Conservation (phyloP, 257 asterid genomes). For the Gentiana straminea region DNA sequence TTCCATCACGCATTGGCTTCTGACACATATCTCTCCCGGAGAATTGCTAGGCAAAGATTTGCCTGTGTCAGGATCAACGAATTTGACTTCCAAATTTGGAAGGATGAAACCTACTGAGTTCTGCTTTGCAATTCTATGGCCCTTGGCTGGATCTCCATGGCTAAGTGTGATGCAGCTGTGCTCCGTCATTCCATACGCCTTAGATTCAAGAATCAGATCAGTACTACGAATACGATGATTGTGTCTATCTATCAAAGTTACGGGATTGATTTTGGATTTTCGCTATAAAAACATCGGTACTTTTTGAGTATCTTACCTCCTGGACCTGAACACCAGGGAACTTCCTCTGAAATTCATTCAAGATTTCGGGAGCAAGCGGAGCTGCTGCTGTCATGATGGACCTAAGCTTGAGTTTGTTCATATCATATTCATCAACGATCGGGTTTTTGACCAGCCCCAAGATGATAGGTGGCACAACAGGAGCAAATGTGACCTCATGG, state of each 20-base stretch:
- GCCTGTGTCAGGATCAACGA: constrained; percentile 64
- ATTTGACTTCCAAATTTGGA: constrained; percentile 83
- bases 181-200: constrained; percentile 97
- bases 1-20: constrained; percentile 92
- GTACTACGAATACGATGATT: not conserved
- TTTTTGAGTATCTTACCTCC: constrained; percentile 36
- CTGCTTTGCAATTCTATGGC: constrained; percentile 50
- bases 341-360: constrained; percentile 58
- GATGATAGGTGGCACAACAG: constrained; percentile 87
- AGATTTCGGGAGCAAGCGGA: constrained; percentile 83
- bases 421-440: constrained; percentile 69
- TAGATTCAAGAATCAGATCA: constrained; percentile 5
- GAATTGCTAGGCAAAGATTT: constrained; percentile 53
- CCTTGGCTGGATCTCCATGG: constrained; percentile 48
- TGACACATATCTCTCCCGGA: constrained; percentile 77
- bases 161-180: constrained; percentile 89
- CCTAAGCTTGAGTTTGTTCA: constrained; percentile 45
- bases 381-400: constrained; percentile 96
- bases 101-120: constrained; percentile 88
- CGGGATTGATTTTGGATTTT: no score
- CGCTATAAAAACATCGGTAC: no score
- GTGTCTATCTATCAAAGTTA: no score
- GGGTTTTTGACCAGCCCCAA: constrained; percentile 82
- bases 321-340: constrained; percentile 75
- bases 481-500: constrained; percentile 73